A percentile compares a stretch with the other conserved stretches of the same genome.
Evolutionary conservation across 257 asterid genomes (phyloP).

Genomic region (Solanum paucissectum): DNA sequence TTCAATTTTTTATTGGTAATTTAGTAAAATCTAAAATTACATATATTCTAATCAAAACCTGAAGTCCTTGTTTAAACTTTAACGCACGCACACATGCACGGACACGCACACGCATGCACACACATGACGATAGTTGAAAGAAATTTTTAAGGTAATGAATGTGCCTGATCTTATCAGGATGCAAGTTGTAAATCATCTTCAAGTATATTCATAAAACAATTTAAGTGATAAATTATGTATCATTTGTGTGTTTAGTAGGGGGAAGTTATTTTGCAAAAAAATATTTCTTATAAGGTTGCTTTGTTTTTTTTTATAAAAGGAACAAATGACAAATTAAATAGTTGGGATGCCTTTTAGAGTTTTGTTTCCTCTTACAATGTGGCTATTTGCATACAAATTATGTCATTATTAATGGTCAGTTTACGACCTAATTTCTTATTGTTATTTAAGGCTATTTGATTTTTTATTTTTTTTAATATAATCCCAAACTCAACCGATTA

Average conservation of each 20-base stretch:
- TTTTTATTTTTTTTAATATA: background rate
- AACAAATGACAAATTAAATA: no score
- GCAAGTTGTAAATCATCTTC: background rate
- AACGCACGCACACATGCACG: no score
- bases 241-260: no score
- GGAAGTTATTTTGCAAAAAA: background rate
- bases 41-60: no score
- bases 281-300: no score
- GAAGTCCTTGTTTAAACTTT: no score
- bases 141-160: background rate
- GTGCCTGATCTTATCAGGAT: background rate
- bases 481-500: background rate
- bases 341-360: background rate
- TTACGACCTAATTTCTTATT: background rate
- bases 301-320: no score
- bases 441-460: background rate
- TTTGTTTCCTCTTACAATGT: background rate
- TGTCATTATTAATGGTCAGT: background rate
- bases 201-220: background rate
- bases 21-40: background rate
- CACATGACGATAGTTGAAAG: background rate
- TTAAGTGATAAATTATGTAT: background rate
- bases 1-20: background rate
- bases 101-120: rapidly evolving
- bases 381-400: background rate